A percentile compares a stretch with the other conserved stretches of the same genome.
Conservation (phyloP, 140 eudicot species). For the Bidens hawaiensis region DNA sequence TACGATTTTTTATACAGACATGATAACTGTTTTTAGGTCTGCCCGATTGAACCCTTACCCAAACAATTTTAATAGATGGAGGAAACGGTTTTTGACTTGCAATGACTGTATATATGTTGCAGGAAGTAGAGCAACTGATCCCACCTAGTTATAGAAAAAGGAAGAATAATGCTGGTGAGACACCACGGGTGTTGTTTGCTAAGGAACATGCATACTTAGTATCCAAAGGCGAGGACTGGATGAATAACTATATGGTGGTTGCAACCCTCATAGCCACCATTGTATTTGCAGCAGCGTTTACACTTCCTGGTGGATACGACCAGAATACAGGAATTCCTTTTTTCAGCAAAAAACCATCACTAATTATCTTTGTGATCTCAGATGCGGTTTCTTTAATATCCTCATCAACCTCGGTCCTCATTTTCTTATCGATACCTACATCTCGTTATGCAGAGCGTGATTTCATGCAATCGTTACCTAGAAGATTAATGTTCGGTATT, state of each 20-base stretch:
- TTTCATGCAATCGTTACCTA: conserved; percentile 31
- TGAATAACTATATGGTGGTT: conserved; percentile 48
- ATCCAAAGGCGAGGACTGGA: conserved; percentile 38
- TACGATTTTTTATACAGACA: too few relatives aligned
- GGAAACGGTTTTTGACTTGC: not conserved
- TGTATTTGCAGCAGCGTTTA: conserved; percentile 38
- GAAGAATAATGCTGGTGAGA: not conserved
- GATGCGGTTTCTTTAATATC: too few relatives aligned
- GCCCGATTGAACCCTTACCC: not conserved
- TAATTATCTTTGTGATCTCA: conserved; percentile 20
- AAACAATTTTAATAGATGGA: conserved; percentile 8
- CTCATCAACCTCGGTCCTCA: conserved; percentile 10
- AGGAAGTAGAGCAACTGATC: conserved; percentile 22
- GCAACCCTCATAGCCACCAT: conserved; percentile 43
- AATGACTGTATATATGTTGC: not conserved
- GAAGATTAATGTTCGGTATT: conserved; percentile 6
- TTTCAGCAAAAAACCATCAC: conserved; percentile 3
- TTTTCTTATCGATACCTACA: conserved; percentile 40
- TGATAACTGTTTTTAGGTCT: not conserved
- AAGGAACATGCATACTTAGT: conserved; percentile 25
- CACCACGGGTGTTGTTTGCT: conserved; percentile 21
- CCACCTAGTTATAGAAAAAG: not conserved
- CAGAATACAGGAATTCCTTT: conserved; percentile 23
- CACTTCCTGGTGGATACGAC: conserved; percentile 44
- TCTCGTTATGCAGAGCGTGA: conserved; percentile 32